Conservation (phyloP, 768 basidiomycete genomes). For the Trametopsis cervina region DNA sequence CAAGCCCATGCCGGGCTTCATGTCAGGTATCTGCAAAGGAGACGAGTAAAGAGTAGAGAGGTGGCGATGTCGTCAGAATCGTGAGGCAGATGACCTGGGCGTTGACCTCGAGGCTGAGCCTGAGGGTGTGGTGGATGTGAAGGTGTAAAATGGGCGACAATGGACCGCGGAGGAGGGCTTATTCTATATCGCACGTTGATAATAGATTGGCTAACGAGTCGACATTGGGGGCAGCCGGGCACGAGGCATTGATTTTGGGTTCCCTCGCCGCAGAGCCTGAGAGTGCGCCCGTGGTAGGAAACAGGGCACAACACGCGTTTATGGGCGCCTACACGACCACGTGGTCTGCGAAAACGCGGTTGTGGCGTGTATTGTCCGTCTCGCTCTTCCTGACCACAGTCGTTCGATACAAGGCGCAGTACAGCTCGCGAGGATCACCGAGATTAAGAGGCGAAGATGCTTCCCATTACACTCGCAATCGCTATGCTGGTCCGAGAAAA, state of each 20-base stretch:
- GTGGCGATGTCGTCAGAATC: conserved; percentile 7
- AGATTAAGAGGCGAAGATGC: background rate
- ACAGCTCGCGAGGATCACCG: background rate
- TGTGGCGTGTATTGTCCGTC: background rate
- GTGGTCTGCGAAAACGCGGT: conserved; percentile 1
- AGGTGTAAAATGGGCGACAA: background rate
- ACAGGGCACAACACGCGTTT: conserved; percentile 1
- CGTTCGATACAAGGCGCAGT: background rate
- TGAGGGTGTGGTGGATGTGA: background rate
- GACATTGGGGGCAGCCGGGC: conserved; percentile 4
- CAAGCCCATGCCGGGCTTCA: conserved; percentile 39
- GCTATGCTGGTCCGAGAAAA: background rate
- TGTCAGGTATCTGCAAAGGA: conserved; percentile 16
- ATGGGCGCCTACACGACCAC: conserved; percentile 4
- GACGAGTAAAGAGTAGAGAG: no score
- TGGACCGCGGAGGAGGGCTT: background rate
- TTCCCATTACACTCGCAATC: background rate
- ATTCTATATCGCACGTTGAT: background rate
- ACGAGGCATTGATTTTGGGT: conserved; percentile 11
- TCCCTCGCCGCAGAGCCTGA: background rate
- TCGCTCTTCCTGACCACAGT: background rate
- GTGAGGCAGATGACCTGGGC: conserved; percentile 8
- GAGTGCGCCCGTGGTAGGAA: conserved; percentile 4
- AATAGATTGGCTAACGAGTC: background rate
- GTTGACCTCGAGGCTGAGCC: background rate